These are phyloP conservation scores for Lactarius indigo DNA, from an alignment of 768 basidiomycete species.

Conservation along the genomic window DNA sequence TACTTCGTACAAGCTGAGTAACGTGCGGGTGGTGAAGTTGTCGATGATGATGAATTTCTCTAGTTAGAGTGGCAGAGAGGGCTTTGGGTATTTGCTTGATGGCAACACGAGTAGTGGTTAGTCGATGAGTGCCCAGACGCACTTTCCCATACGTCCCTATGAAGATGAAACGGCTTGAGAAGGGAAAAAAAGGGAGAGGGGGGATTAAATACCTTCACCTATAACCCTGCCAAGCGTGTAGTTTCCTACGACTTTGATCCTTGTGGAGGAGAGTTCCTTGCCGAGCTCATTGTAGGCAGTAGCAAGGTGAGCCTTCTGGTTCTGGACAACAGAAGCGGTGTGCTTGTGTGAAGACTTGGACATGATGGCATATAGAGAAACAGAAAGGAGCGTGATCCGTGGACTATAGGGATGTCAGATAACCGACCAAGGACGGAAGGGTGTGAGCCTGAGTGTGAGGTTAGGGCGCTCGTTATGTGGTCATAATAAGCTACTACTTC, in stretches of 20 bases:
- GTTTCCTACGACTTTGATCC: conserved; percentile 89
- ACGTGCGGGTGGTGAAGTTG: conserved; percentile 94
- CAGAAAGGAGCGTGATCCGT: conserved; percentile 22
- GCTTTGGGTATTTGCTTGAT: conserved; percentile 98
- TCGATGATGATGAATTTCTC: conserved; percentile 98
- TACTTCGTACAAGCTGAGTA: conserved; percentile 94
- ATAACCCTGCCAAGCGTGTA: conserved; percentile 93
- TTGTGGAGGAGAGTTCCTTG: conserved; percentile 88
- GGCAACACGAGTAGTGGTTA: conserved; percentile 88
- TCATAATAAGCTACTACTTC: neutral
- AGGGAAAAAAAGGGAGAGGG: conserved; percentile 5
- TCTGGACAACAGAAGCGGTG: conserved; percentile 39
- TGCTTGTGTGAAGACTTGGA: conserved; percentile 29
- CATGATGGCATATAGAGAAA: conserved; percentile 24
- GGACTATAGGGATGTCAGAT: conserved; percentile 25
- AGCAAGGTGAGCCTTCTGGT: conserved; percentile 84
- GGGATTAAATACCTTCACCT: conserved; percentile 72
- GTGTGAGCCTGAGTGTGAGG: conserved; percentile 8
- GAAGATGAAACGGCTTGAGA: neutral
- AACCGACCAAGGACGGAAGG: conserved; percentile 1
- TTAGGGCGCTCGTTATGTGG: conserved; percentile 12
- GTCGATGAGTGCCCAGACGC: conserved; percentile 87
- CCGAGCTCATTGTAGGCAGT: conserved; percentile 97
- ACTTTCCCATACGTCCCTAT: conserved; percentile 95
- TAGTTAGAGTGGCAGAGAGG: conserved; percentile 85